Evolutionary conservation across 257 asterid genomes (phyloP).

Genomic region (Perilla frutescens): DNA sequence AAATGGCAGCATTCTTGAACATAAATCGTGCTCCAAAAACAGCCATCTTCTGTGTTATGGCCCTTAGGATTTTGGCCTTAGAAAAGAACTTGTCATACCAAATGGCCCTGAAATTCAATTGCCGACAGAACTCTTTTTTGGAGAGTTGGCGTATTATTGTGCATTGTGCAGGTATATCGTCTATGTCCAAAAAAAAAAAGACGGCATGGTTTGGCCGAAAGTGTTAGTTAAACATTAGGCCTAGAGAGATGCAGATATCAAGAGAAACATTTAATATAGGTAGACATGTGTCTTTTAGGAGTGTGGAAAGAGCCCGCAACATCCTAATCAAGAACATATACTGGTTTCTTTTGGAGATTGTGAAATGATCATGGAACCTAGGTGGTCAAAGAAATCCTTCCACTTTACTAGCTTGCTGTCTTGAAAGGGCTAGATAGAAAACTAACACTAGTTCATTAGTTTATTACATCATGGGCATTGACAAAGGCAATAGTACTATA

Average conservation of each 20-base stretch:
- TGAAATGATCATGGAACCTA: conserved; percentile 13
- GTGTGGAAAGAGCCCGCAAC: neutral
- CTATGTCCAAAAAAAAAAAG: conserved; percentile 1
- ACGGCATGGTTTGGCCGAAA: conserved; percentile 22
- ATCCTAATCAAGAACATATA: neutral
- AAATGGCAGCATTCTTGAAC: conserved; percentile 33
- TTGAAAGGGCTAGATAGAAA: neutral
- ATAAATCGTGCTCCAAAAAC: conserved; percentile 6
- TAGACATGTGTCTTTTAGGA: conserved; percentile 12
- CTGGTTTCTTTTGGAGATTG: neutral
- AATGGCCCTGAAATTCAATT: conserved; percentile 20
- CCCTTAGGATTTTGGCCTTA: conserved; percentile 19
- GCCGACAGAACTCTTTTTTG: conserved; percentile 29
- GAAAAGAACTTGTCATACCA: conserved; percentile 9
- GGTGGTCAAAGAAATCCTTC: conserved; percentile 22
- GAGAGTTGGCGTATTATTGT: neutral
- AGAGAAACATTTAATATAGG: conserved; percentile 13
- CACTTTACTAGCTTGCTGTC: conserved; percentile 14
- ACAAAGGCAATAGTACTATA: neutral
- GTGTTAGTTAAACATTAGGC: conserved; percentile 8
- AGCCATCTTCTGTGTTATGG: conserved; percentile 14
- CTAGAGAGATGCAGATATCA: neutral
- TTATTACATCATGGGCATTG: conserved; percentile 15
- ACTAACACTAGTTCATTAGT: neutral
- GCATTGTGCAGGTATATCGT: neutral